These are phyloP conservation scores for Polytolypa hystricis DNA, from an alignment of 2,329 filamentous ascomycete genomes.

Conservation along the genomic window DNA sequence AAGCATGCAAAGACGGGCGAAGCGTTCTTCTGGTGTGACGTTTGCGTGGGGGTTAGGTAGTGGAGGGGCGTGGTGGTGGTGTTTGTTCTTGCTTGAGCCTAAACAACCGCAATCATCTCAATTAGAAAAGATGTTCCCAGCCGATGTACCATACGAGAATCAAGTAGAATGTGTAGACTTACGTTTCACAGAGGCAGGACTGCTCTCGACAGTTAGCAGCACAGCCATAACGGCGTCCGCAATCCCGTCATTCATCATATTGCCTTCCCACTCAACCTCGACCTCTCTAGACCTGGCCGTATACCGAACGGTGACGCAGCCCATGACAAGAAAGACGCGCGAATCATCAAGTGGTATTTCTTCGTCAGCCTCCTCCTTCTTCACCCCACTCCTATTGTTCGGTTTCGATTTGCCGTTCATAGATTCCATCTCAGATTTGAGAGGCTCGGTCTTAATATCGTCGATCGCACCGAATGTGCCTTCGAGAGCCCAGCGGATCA, in stretches of 20 bases:
- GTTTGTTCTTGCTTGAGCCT: constrained; percentile 53
- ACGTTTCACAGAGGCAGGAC: constrained; percentile 89
- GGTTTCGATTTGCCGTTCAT: constrained; percentile 30
- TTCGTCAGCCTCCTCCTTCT: constrained; percentile 32
- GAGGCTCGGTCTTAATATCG: constrained; percentile 24
- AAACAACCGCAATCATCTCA: constrained; percentile 9
- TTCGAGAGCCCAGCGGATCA: constrained; percentile 89
- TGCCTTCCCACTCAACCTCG: constrained; percentile 94
- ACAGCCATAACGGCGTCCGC: constrained; percentile 96
- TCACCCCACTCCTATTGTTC: constrained; percentile 16
- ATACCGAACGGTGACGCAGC: constrained; percentile 74
- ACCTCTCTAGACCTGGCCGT: constrained; percentile 61
- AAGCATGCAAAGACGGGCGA: constrained; percentile 84
- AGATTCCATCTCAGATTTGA: constrained; percentile 12
- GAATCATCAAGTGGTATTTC: constrained; percentile 29
- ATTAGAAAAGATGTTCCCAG: neutral
- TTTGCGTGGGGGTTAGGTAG: constrained; percentile 62
- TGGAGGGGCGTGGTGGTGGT: constrained; percentile 34
- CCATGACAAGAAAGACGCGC: constrained; percentile 63
- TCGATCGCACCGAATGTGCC: constrained; percentile 86
- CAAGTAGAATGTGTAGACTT: constrained; percentile 26
- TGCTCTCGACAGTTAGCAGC: constrained; percentile 82
- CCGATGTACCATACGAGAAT: too few relatives aligned
- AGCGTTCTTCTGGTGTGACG: constrained; percentile 60
- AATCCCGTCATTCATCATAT: constrained; percentile 93